Base-by-base conservation (phyloP, 768 basidiomycete species). In the Melanogaster broomeanus region DNA sequence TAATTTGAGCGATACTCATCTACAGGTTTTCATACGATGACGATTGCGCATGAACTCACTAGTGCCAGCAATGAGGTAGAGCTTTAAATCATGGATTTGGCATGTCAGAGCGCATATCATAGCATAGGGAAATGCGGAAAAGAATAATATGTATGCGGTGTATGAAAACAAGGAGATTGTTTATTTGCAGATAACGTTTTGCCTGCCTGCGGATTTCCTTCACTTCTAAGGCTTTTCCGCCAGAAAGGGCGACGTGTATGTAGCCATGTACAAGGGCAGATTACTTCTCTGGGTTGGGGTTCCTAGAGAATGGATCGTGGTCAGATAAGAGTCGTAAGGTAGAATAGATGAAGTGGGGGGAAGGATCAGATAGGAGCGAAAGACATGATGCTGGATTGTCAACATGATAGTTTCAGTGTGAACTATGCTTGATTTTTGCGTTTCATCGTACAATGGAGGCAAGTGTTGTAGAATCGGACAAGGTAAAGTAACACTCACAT, bases 371-470 rank as follows among this genome's bases (percentile, higher is more conserved):
- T 92, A 93, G 93, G 92, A 95, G 93, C 93, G 93, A 95, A 95
- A 95, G 93, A 97, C 92, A 71, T 83, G 88, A 90, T 91, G 85
- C 60, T 78, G 82, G 74, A 73, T 80, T 87, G 74, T 93, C 88
- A 85, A 90, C 91, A 93, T 72, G 65, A 71, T 73, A 67, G 73
- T 72, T 90, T 96, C 92, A 86, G 93, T 85, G 90, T 95, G 92
- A 94, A 95, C 93, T 94, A 94, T 94, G 93, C 88, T 71, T 77
- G 76, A 71, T 72, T 74, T 70, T 68, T 39, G 53, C 53, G 52
- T 62, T 57, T 66, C 66, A 68, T 67, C 66, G 13, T 54, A 27
- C 80, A 87, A 37, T 2, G 35, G 35, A 18, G n/a, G 10, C 87
- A 45, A 49, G 24, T 40, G 48, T 31, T 43, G 88, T 84, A 69